A percentile compares a stretch with the other conserved stretches of the same genome.
phyloP scores from a whole-genome alignment of 352 stramenopile species.

The Pythium aristosporum region DNA sequence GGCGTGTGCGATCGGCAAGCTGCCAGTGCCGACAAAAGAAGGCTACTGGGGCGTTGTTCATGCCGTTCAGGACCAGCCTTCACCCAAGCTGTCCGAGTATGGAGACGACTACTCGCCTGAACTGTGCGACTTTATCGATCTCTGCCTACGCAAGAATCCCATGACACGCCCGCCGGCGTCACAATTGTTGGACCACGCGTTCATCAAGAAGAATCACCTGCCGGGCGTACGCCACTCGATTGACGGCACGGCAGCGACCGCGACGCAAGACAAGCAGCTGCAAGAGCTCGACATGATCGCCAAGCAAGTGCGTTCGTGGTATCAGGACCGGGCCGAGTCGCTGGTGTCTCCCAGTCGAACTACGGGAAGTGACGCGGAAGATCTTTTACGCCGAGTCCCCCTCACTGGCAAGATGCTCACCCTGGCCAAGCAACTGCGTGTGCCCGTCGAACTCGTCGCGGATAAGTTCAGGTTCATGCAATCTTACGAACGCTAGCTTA shows the following conservation, averaged over 20 bases:
- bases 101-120: slow-evolving; percentile 61
- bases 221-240: slow-evolving; percentile 30
- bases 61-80: slow-evolving; percentile 76
- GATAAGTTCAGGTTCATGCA: slow-evolving; percentile 59
- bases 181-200: slow-evolving; percentile 62
- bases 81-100: slow-evolving; percentile 61
- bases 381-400: slow-evolving; percentile 27
- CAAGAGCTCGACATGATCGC: slow-evolving; percentile 51
- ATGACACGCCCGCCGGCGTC: slow-evolving; percentile 52
- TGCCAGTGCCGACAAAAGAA: slow-evolving; percentile 79
- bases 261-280: slow-evolving; percentile 29
- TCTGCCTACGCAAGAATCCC: slow-evolving; percentile 81
- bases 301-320: slow-evolving; percentile 55
- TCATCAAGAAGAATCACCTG: slow-evolving; percentile 63
- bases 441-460: slow-evolving; percentile 52
- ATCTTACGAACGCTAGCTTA: slow-evolving; percentile 17
- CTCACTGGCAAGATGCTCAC: slow-evolving; percentile 36
- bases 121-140: slow-evolving; percentile 75
- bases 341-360: slow-evolving; percentile 32
- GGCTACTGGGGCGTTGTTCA: slow-evolving; percentile 91
- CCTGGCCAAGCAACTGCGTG: slow-evolving; percentile 46
- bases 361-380: background rate
- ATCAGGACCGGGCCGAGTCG: slow-evolving; percentile 39
- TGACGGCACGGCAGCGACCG: slow-evolving; percentile 20
- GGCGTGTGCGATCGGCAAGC: slow-evolving; percentile 83